These are phyloP conservation scores for Stipa capillata DNA, from an alignment of 176 grass and related monocot genomes.

Conservation along the genomic window DNA sequence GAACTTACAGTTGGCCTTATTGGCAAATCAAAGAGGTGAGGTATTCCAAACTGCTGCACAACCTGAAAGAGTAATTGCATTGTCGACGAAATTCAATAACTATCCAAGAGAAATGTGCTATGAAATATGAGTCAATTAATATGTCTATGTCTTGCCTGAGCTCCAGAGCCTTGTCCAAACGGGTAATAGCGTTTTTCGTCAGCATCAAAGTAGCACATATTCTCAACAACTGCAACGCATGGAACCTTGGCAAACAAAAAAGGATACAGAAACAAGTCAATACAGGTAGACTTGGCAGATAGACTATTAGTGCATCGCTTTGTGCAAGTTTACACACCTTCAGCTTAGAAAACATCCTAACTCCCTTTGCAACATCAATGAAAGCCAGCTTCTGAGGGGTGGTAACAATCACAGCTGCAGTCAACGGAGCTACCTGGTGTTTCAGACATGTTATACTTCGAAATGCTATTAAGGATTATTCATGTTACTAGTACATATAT, in stretches of 20 bases:
- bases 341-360: constrained; percentile 98
- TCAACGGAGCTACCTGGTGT: constrained; percentile 85
- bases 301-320: constrained; percentile 2
- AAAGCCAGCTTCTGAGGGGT: constrained; percentile 94
- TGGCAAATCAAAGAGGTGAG: constrained; percentile 92
- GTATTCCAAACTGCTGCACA: constrained; percentile 96
- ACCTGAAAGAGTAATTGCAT: constrained; percentile 56
- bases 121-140: background rate
- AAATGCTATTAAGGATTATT: background rate
- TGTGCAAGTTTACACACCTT: constrained; percentile 51
- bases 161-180: constrained; percentile 87
- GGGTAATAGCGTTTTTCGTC: constrained; percentile 82
- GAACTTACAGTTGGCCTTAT: constrained; percentile 76
- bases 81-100: background rate
- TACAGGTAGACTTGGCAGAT: background rate
- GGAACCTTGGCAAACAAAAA: constrained; percentile 60
- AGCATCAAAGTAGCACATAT: constrained; percentile 99
- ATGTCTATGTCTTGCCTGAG: constrained; percentile 48
- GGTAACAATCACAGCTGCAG: constrained; percentile 93
- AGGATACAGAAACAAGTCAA: constrained; percentile 2
- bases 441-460: constrained; percentile 16
- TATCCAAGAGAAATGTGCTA: constrained; percentile 20
- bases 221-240: constrained; percentile 94
- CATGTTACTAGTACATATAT: background rate
- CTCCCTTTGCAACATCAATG: constrained; percentile 99